These are phyloP conservation scores for Chaetomiaceae sp. DNA, from an alignment of 2,329 filamentous ascomycete species.

Conservation along the genomic window DNA sequence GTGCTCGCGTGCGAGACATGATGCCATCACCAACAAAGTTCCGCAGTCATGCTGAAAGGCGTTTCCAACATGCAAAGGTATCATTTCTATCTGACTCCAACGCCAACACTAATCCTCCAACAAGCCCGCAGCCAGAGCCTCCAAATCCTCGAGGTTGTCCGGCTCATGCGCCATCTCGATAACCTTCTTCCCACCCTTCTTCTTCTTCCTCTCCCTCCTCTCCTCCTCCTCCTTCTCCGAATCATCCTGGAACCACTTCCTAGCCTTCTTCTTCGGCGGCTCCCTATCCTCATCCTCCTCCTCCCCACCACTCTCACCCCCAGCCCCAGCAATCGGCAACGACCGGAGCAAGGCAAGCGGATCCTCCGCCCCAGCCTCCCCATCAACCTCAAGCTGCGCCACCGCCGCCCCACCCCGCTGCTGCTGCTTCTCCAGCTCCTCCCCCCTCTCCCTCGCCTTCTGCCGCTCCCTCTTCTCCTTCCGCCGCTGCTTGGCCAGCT, in stretches of 20 bases:
- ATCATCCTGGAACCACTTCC: constrained; percentile 63
- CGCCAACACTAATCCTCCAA: constrained; percentile 43
- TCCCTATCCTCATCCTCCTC: constrained; percentile 39
- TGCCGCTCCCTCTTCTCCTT: constrained; percentile 70
- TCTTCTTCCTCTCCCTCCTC: constrained; percentile 48
- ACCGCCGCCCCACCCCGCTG: constrained; percentile 15
- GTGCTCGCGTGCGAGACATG: no score
- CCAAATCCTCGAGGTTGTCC: constrained; percentile 74
- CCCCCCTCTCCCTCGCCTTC: constrained; percentile 58
- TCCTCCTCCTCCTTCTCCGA: constrained; percentile 40
- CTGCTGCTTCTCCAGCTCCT: constrained; percentile 28
- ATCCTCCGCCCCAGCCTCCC: constrained; percentile 45
- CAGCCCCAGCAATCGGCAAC: constrained; percentile 45
- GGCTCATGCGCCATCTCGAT: constrained; percentile 64
- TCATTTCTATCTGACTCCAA: not conserved
- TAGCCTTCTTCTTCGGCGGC: constrained; percentile 51
- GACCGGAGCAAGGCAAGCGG: constrained; percentile 55
- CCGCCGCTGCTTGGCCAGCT: constrained; percentile 70
- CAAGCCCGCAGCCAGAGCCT: constrained; percentile 70
- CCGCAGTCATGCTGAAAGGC: no score
- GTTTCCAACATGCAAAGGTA: not conserved
- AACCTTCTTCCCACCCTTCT: constrained; percentile 49
- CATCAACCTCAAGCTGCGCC: constrained; percentile 34
- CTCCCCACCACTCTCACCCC: constrained; percentile 22
- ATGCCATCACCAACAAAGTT: no score